A percentile compares a stretch with the other conserved stretches of the same genome.
Conservation (phyloP, 2,329 filamentous ascomycete genomes). For the Ophiostoma pallidulum region DNA sequence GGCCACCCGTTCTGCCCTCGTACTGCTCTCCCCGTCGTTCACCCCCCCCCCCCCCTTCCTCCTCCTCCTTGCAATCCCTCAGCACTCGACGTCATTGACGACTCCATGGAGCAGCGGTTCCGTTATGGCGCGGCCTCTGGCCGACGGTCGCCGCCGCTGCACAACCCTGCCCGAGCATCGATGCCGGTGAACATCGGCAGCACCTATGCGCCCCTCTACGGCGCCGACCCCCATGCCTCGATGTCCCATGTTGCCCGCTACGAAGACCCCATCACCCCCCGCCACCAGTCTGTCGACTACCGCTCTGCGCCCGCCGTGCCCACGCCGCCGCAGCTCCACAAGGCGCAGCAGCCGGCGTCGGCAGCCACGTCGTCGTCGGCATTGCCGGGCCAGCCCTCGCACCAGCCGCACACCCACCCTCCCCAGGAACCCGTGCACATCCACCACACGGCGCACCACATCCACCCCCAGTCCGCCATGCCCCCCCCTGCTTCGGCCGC, state of each 20-base stretch:
- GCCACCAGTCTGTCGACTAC: constrained; percentile 11
- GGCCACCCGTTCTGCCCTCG: neutral
- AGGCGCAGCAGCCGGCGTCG: constrained; percentile 4
- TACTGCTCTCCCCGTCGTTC: neutral
- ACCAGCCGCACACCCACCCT: constrained; percentile 5
- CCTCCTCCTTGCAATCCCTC: neutral
- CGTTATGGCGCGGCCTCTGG: constrained; percentile 19
- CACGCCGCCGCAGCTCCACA: constrained; percentile 15
- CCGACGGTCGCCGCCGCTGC: constrained; percentile 32
- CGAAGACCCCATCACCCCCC: constrained; percentile 15
- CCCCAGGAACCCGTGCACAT: neutral
- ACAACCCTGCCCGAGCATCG: constrained; percentile 41
- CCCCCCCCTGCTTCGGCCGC: constrained; percentile 27
- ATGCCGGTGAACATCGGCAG: constrained; percentile 41
- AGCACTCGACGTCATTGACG: constrained; percentile 6
- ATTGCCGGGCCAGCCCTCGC: neutral
- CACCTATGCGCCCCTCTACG: constrained; percentile 31
- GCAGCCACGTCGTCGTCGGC: neutral
- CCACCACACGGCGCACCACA: neutral
- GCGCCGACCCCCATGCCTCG: constrained; percentile 42
- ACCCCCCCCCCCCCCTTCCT: neutral
- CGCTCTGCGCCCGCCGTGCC: constrained; percentile 14
- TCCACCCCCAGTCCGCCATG: constrained; percentile 21
- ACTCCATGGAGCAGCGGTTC: constrained; percentile 15
- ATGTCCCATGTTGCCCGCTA: constrained; percentile 5